Evolutionary conservation across 768 basidiomycete genomes (phyloP), one percentile per base, ranked within the genome.

Genomic region (Suillus ampliporus): DNA sequence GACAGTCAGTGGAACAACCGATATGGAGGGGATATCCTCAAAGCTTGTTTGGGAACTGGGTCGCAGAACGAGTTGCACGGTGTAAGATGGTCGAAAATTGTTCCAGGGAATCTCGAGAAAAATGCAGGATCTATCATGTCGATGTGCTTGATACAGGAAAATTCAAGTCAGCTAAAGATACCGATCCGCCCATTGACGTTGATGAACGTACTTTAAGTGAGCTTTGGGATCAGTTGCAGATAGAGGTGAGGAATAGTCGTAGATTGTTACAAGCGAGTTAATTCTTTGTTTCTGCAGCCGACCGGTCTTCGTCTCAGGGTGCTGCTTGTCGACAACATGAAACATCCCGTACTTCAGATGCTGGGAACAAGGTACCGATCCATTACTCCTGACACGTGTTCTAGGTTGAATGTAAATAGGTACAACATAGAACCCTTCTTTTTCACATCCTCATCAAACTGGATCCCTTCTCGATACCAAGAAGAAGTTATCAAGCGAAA

Each of bases 391-490:
- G 21, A 8, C 15, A 28, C 17, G 31, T 11, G 5, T 9, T 21
- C 44, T 8, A 21, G 26, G 31, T 31, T 21, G 17, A 31, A 17
- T 31, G 9, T 57, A 17, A n/a, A 31, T 35, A 69, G 84, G 65
- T 84, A 80, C 61, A 80, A 80, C 63, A 77, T 85, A 59, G 84
- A 85, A 65, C 85, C 84, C 0, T 85, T 85, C 73, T 86, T 81
- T 67, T 86, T 84, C 67, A 81, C 83, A 0, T 84, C 83, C 0
- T 81, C 83, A 0, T 66, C 84, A 13, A 84, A 82, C 64, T 85
- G 84, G 84, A 87, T 86, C 40, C 86, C 86, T 1, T 82, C 83
- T 0, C 81, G 84, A 35, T 87, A 81, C 48, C 80, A 86, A 63
- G 84, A 85, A 65, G 80, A 81, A 48, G 65, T 79, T 5, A 62